Evolutionary conservation across 345 rosid genomes (phyloP).

Genomic region (Populus tremula): DNA sequence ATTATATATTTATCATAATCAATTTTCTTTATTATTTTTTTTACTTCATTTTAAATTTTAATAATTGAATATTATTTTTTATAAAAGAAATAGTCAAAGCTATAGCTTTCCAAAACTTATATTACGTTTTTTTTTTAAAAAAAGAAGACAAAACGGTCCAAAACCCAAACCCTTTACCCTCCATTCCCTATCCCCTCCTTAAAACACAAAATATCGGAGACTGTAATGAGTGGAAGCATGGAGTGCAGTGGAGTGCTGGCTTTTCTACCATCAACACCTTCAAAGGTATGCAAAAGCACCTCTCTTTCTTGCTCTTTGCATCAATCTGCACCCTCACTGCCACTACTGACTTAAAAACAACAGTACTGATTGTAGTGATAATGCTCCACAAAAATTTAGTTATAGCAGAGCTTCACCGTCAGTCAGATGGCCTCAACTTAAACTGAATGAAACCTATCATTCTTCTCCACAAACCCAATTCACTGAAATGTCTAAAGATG

Average conservation of each 20-base stretch:
- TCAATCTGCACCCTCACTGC: slow-evolving; percentile 2
- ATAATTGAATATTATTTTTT: too few relatives aligned
- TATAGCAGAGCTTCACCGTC: slow-evolving; percentile 88
- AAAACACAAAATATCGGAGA: not conserved
- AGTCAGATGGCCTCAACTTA: slow-evolving; percentile 87
- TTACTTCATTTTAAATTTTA: too few relatives aligned
- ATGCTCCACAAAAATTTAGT: slow-evolving; percentile 42
- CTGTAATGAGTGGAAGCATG: slow-evolving; percentile 12
- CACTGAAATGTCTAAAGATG: slow-evolving; percentile 23
- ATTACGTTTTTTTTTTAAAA: too few relatives aligned
- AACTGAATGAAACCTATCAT: slow-evolving; percentile 40
- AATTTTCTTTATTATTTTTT: too few relatives aligned
- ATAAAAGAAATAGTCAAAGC: too few relatives aligned
- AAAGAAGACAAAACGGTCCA: not conserved
- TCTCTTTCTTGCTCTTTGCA: slow-evolving; percentile 22
- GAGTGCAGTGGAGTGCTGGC: slow-evolving; percentile 29
- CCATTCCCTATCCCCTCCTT: not conserved
- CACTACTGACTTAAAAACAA: slow-evolving; percentile 19
- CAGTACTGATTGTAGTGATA: slow-evolving; percentile 6
- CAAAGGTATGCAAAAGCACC: slow-evolving; percentile 25
- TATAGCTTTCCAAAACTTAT: too few relatives aligned
- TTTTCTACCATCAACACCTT: slow-evolving; percentile 15
- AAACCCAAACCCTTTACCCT: not conserved
- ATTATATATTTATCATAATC: too few relatives aligned
- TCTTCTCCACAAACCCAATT: slow-evolving; percentile 40